phyloP scores from a whole-genome alignment of 2,329 filamentous ascomycete genomes.

The Huntiella savannae region DNA sequence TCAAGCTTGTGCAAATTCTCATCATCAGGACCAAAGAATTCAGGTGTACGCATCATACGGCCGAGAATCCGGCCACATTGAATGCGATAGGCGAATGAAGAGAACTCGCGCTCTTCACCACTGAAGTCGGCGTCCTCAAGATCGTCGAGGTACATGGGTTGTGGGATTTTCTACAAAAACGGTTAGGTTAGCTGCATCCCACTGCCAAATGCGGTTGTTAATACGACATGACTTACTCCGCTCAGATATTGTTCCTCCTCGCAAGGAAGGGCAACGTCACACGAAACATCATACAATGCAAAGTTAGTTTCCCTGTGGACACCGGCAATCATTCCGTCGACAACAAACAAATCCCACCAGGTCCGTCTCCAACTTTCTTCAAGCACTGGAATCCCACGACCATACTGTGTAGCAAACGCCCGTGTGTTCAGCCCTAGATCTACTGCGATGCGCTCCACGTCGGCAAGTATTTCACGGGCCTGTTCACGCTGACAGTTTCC shows the following conservation, averaged over 20 bases:
- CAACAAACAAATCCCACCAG: conserved; percentile 74
- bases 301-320: conserved; percentile 57
- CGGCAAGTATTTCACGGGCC: conserved; percentile 45
- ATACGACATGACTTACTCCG: conserved; percentile 27
- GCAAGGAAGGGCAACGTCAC: conserved; percentile 58
- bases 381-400: conserved; percentile 43
- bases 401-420: conserved; percentile 44
- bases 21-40: conserved; percentile 32
- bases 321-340: conserved; percentile 69
- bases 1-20: conserved; percentile 33
- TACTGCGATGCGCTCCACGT: conserved; percentile 52
- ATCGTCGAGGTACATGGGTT: conserved; percentile 46
- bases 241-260: conserved; percentile 55
- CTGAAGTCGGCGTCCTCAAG: conserved; percentile 62
- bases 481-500: conserved; percentile 53
- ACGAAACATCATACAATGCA: conserved; percentile 44
- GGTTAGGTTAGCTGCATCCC: background rate
- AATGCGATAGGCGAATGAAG: conserved; percentile 71
- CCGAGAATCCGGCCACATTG: conserved; percentile 64
- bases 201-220: conserved; percentile 5
- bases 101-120: conserved; percentile 51
- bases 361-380: conserved; percentile 76
- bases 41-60: conserved; percentile 44
- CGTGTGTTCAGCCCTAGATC: conserved; percentile 57
- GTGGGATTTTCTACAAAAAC: conserved; percentile 31